A percentile compares a stretch with the other conserved stretches of the same genome.
These are phyloP conservation scores for Aspergillus niger DNA, from an alignment of 2,329 filamentous ascomycete species.

Conservation along the genomic window DNA sequence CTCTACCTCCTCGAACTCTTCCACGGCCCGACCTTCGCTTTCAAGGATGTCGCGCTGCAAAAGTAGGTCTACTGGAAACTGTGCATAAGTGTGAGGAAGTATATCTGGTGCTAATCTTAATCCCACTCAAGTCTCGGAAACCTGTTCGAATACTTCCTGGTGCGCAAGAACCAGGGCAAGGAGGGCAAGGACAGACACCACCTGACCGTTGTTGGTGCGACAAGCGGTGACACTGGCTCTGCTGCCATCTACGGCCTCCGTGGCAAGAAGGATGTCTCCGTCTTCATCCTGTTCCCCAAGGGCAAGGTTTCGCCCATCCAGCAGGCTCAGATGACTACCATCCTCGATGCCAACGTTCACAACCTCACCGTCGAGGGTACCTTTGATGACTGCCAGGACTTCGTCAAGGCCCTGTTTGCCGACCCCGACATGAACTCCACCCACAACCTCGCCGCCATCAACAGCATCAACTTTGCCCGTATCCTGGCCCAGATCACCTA, in stretches of 20 bases:
- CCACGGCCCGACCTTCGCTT: conserved; percentile 92
- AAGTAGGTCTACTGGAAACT: not conserved
- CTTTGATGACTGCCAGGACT: conserved; percentile 97
- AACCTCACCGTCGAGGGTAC: conserved; percentile 87
- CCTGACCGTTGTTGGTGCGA: conserved; percentile 83
- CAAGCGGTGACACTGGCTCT: conserved; percentile 84
- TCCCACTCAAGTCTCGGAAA: conserved; percentile 79
- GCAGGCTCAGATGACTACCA: conserved; percentile 96
- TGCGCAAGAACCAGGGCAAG: conserved; percentile 48
- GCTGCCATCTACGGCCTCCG: conserved; percentile 93
- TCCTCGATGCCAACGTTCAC: conserved; percentile 87
- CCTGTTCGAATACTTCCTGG: conserved; percentile 62
- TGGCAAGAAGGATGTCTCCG: conserved; percentile 94
- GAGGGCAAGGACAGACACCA: conserved; percentile 66
- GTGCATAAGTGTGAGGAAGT: not conserved
- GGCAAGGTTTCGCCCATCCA: conserved; percentile 89
- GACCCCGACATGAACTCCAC: conserved; percentile 80
- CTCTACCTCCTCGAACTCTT: conserved; percentile 91
- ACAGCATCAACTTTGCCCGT: conserved; percentile 94
- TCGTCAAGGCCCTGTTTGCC: conserved; percentile 88
- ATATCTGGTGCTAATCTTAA: not conserved
- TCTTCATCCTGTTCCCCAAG: conserved; percentile 92
- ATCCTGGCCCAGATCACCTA: conserved; percentile 97
- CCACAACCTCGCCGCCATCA: conserved; percentile 86
- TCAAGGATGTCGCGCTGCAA: conserved; percentile 67